Evolutionary conservation across 2,329 filamentous ascomycete species (phyloP).

Genomic region (Colletotrichum sp.): DNA sequence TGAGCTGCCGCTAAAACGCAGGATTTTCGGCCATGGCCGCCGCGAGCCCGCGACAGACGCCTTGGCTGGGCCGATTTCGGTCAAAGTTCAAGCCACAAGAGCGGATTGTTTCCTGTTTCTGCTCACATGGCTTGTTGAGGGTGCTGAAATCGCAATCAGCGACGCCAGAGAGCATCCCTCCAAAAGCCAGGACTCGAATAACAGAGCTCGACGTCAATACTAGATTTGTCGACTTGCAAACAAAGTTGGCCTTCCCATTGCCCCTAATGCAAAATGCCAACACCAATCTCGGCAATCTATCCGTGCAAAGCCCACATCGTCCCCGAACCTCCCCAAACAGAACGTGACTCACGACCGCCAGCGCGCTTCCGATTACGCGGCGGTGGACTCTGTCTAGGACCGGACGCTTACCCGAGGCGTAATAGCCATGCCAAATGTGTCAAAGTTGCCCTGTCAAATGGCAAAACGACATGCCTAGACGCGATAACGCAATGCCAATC

Average conservation of each 20-base stretch:
- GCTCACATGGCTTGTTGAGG: not conserved
- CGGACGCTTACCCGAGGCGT: conserved; percentile 14
- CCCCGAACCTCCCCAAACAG: conserved; percentile 13
- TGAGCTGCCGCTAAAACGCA: conserved; percentile 9
- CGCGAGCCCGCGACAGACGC: not conserved
- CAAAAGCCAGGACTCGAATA: not conserved
- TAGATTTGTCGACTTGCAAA: not conserved
- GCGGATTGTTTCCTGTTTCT: not conserved
- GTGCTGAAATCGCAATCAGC: not conserved
- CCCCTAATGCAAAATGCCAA: not conserved
- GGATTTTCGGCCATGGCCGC: conserved; percentile 4
- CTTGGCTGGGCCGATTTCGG: conserved; percentile 13
- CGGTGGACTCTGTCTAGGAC: conserved; percentile 2
- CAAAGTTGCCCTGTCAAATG: not conserved
- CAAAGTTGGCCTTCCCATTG: not conserved
- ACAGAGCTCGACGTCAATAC: not conserved
- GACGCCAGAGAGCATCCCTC: not conserved
- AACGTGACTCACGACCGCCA: conserved; percentile 10
- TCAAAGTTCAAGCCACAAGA: not conserved
- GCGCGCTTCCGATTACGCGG: conserved; percentile 16
- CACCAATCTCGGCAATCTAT: conserved; percentile 20
- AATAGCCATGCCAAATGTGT: not conserved
- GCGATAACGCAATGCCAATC: conserved; percentile 17
- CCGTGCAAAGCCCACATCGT: conserved; percentile 6
- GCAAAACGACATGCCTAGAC: conserved; percentile 13